phyloP scores from a whole-genome alignment of 345 rosid genomes.

The Lepidium aucheri region DNA sequence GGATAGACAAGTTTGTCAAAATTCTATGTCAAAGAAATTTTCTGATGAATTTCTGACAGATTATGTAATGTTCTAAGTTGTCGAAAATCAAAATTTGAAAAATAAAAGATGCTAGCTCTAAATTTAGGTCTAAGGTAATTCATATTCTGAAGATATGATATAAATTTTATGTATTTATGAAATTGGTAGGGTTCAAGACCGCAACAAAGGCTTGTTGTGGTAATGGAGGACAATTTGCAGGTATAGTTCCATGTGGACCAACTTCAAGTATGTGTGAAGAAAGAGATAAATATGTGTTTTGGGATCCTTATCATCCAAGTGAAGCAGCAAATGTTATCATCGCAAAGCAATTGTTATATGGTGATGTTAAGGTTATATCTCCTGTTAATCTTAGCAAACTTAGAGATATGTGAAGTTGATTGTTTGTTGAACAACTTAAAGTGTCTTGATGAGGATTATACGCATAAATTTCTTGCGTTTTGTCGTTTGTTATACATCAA shows the following conservation, averaged over 20 bases:
- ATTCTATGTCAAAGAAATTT: no score
- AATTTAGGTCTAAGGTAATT: no score
- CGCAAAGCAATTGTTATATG: conserved; percentile 32
- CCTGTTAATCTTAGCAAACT: conserved; percentile 38
- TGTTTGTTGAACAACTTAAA: conserved; percentile 3
- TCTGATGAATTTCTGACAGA: no score
- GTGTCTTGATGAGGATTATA: background rate
- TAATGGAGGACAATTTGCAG: conserved; percentile 50
- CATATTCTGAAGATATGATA: no score
- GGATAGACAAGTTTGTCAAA: no score
- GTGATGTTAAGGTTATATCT: conserved; percentile 28
- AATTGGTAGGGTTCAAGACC: conserved; percentile 20
- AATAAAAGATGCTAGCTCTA: no score
- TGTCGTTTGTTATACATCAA: background rate
- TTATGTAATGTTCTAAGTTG: no score
- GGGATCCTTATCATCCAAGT: conserved; percentile 40
- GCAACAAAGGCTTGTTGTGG: conserved; percentile 36
- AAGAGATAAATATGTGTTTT: conserved; percentile 32
- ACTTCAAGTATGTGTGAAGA: conserved; percentile 28
- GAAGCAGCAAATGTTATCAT: conserved; percentile 31
- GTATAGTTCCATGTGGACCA: conserved; percentile 43
- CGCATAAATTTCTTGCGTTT: background rate
- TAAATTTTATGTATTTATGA: no score
- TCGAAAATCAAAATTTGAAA: no score
- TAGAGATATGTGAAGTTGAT: conserved; percentile 13